phyloP scores from a whole-genome alignment of 2,329 filamentous ascomycete species.

The Metarhizium sp. region DNA sequence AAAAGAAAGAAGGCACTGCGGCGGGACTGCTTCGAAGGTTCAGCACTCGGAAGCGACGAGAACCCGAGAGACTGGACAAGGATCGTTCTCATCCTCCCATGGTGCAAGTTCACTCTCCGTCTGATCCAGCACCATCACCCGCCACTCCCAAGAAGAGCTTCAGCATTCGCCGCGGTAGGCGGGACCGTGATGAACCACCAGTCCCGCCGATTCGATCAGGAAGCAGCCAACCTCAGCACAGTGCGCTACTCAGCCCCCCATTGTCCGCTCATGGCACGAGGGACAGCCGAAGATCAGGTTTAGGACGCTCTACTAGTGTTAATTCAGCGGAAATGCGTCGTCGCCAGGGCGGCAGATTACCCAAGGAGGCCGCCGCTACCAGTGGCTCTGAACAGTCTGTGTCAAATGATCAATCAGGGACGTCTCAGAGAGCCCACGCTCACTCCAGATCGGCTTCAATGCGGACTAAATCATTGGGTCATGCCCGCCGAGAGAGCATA shows the following conservation, averaged over 20 bases:
- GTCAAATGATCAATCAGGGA: constrained; percentile 40
- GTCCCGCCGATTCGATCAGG: constrained; percentile 41
- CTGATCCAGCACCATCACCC: constrained; percentile 39
- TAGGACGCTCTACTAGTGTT: constrained; percentile 84
- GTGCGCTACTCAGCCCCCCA: constrained; percentile 69
- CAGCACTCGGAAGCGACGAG: constrained; percentile 73
- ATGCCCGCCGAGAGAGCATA: constrained; percentile 84
- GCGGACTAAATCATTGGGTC: constrained; percentile 79
- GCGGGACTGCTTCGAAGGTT: constrained; percentile 79
- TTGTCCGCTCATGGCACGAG: constrained; percentile 46
- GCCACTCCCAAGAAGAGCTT: constrained; percentile 74
- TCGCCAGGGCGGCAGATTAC: constrained; percentile 37
- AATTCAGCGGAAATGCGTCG: constrained; percentile 77
- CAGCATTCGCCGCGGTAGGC: constrained; percentile 58
- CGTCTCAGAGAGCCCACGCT: constrained; percentile 39
- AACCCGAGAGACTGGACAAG: constrained; percentile 51
- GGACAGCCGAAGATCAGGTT: constrained; percentile 52
- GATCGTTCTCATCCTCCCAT: constrained; percentile 61
- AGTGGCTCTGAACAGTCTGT: constrained; percentile 73
- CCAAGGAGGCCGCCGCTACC: constrained; percentile 60
- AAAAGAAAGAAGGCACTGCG: constrained; percentile 80
- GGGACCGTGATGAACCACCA: constrained; percentile 41
- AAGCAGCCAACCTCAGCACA: constrained; percentile 62
- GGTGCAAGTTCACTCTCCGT: constrained; percentile 70
- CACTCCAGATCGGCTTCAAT: constrained; percentile 53